Base-by-base conservation (phyloP, 495 filamentous ascomycete genomes). In the Alectoria sarmentosa region DNA sequence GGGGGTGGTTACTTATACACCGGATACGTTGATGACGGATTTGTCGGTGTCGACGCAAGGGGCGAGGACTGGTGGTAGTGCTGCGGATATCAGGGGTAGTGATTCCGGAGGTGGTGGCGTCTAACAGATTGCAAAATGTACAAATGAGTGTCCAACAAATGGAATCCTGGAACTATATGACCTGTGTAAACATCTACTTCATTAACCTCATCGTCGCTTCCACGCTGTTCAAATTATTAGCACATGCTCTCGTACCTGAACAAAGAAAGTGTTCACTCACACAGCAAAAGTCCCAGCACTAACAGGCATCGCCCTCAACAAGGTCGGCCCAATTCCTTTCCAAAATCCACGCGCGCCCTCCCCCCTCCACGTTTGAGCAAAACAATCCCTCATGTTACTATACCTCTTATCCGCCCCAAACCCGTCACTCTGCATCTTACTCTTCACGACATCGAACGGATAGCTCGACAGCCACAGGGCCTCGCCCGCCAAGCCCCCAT, bases 351-450 rank as follows among this genome's bases (percentile, higher is more conserved):
- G 78, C 67, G 84, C 65, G 7, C 94, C 94, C 75, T 96, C 92
- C 30, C 76, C 78, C 57, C 82, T 76, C 77, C 83, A 96, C 32
- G 88, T 91, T 84, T 96, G 87, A 68, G 77, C 80, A 75, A 96
- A 96, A 78, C 90, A 94, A 76, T 97, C 91, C 54, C 85, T 82
- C 91, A 96, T 96, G 61, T 76, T 87, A 78, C 77, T 84, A 76
- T 88, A 98, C 71, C 80, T 78, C 82, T 82, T 84, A 62, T 82
- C 75, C 1, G 82, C 81, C 30, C 85, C 84, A 72, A 97, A 91
- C 28, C 90, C 92, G 79, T 98, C 94, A 66, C 86, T 95, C 83
- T 98, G 94, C 93, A 98, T 96, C 85, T 96, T 97, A 76, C 90
- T 96, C 89, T 98, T 98, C 73, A 98, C 78, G 36, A 98, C 94